A percentile compares a stretch with the other conserved stretches of the same genome.
Evolutionary conservation across 805 yeast species (phyloP).

Genomic region (Nakazawaea holstii): DNA sequence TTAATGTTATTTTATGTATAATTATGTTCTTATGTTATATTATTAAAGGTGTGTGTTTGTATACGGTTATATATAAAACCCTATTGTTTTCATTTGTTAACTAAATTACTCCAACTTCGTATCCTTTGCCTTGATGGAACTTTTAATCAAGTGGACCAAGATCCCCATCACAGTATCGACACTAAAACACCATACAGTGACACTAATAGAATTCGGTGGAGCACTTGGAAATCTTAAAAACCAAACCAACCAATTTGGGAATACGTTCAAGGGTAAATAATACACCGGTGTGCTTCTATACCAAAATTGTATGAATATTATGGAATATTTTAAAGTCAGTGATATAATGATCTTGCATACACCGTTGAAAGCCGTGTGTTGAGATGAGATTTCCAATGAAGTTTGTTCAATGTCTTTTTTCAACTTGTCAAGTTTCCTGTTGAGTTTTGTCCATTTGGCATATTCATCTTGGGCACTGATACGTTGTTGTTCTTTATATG

Average conservation of each 20-base stretch:
- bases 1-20: no score
- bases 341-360: constrained; percentile 29
- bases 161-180: constrained; percentile 12
- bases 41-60: background rate
- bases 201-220: constrained; percentile 57
- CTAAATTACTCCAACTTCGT: background rate
- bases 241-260: constrained; percentile 55
- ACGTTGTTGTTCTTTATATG: constrained; percentile 47
- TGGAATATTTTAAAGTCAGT: constrained; percentile 38
- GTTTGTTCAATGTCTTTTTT: constrained; percentile 43
- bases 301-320: constrained; percentile 43
- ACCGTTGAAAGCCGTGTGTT: constrained; percentile 29
- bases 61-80: background rate
- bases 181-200: constrained; percentile 49
- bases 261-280: constrained; percentile 49
- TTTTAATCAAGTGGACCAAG: background rate
- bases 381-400: constrained; percentile 30
- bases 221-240: constrained; percentile 59
- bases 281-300: constrained; percentile 51
- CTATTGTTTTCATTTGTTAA: no score
- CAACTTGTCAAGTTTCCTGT: constrained; percentile 60
- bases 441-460: constrained; percentile 92
- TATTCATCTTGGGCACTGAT: constrained; percentile 90
- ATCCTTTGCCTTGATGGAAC: constrained; percentile 21
- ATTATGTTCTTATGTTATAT: no score